Percentiles rank a stretch among this genome's conserved stretches.
These are phyloP conservation scores for Coleophoma cylindrospora DNA, from an alignment of 2,329 filamentous ascomycete genomes.

Conservation along the genomic window DNA sequence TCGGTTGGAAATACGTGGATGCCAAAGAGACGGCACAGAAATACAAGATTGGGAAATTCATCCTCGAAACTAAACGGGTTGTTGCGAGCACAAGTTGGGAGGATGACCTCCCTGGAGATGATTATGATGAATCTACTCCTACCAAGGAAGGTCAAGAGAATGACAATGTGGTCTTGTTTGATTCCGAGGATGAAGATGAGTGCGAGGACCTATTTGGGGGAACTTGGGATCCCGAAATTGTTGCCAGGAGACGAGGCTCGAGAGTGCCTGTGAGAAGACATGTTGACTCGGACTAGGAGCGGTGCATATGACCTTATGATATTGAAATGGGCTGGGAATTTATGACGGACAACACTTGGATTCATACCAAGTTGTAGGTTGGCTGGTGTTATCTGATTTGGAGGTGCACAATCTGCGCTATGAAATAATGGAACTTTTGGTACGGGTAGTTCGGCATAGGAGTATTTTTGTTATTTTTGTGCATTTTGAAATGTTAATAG, in stretches of 20 bases:
- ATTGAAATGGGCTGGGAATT: too few species aligned
- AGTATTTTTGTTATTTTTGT: too few species aligned
- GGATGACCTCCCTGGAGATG: slow-evolving; percentile 26
- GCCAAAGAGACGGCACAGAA: slow-evolving; percentile 53
- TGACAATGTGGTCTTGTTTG: slow-evolving; percentile 45
- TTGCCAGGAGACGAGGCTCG: slow-evolving; percentile 20
- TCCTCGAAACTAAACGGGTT: slow-evolving; percentile 57
- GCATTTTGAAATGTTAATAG: too few species aligned
- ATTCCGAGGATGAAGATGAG: slow-evolving; percentile 62
- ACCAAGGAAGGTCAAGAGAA: slow-evolving; percentile 8
- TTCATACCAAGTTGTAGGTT: too few species aligned
- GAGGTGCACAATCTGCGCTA: too few species aligned
- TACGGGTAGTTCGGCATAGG: too few species aligned
- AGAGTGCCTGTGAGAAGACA: slow-evolving; percentile 3
- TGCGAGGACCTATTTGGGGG: slow-evolving; percentile 62
- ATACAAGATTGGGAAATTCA: slow-evolving; percentile 67
- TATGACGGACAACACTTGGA: too few species aligned
- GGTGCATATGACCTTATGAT: too few species aligned
- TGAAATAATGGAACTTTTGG: too few species aligned
- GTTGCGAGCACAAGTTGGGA: slow-evolving; percentile 50
- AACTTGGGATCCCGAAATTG: slow-evolving; percentile 48
- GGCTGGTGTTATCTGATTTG: too few species aligned
- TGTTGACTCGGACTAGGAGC: too few species aligned
- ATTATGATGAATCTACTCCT: slow-evolving; percentile 4
- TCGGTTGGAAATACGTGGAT: slow-evolving; percentile 67